Evolutionary conservation across 305 asterid genomes (phyloP).

Genomic region (Fraxinus baroniana): DNA sequence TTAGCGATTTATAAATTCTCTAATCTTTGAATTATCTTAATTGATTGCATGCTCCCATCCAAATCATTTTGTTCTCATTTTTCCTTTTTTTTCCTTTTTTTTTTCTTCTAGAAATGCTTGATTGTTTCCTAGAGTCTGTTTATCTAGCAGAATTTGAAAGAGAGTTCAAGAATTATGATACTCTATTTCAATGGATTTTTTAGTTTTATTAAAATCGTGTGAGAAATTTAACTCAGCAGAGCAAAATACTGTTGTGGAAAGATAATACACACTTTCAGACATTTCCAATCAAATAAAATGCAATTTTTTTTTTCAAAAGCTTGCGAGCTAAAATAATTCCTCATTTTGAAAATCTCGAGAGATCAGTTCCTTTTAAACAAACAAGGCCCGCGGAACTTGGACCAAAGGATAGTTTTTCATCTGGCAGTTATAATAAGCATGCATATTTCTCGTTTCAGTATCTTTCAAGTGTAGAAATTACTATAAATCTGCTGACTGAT

Average conservation of each 20-base stretch:
- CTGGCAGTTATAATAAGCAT: background rate
- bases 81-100: background rate
- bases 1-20: slow-evolving; percentile 20
- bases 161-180: background rate
- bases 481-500: background rate
- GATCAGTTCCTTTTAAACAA: background rate
- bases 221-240: background rate
- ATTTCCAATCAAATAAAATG: background rate
- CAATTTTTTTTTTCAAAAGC: background rate
- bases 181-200: background rate
- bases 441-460: background rate
- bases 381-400: background rate
- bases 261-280: background rate
- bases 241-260: background rate
- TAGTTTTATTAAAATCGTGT: background rate
- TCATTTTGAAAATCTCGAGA: background rate
- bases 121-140: background rate
- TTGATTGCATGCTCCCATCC: background rate
- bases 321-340: background rate
- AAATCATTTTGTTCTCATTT: background rate
- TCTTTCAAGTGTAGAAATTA: background rate
- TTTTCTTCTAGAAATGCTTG: slow-evolving; percentile 32
- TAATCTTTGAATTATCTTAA: slow-evolving; percentile 5
- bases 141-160: background rate
- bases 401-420: background rate